Evolutionary conservation across 768 basidiomycete genomes (phyloP), one percentile per base, ranked within the genome.

Genomic region (Hydnomerulius pinastri): DNA sequence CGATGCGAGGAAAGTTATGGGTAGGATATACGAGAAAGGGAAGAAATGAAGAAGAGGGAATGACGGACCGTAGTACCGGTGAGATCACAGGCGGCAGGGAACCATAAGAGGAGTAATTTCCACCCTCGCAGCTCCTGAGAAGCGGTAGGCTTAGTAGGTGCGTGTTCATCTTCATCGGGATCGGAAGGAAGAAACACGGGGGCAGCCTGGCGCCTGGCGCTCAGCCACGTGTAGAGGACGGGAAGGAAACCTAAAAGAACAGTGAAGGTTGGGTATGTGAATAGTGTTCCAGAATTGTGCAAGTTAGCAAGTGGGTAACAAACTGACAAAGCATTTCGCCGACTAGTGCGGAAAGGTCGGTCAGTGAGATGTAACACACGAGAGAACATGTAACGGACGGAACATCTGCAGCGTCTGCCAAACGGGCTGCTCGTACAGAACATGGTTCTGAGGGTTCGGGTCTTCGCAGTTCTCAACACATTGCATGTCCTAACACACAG

Each of bases 391-490:
- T 38, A 37, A 79, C 87, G 69, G 64, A 90, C 88, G 76, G 71
- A 91, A 92, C 90, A 92, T 93, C 69, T 91, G 89, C 33, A 92
- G 78, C 12, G 84, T 91, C 70, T 93, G 91, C 89, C 92, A 90
- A 21, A 96, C 92, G 4, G 93, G 94, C 67, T 98, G 96, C 63
- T 98, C 94, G 67, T 90, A 98, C 25, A 91, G 78, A 42, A 93
- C 77, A 47, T 80, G 83, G 29, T 74, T 73, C 3, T 62, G 54
- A 2, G 85, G 79, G 68, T 90, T 74, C 30, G 80, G 79, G 56
- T 85, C 78, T 40, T 68, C 66, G 67, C 96, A 98, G 69, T 95
- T 90, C 77, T 92, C 92, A 37, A 98, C 95, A 64, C 96, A 98
- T 84, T 97, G 92, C 91, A 97, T 96, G 68, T 98, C 96, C 86